A percentile compares a stretch with the other conserved stretches of the same genome.
Evolutionary conservation across 2,329 filamentous ascomycete species (phyloP).

Genomic region (Fusarium sublunatum): DNA sequence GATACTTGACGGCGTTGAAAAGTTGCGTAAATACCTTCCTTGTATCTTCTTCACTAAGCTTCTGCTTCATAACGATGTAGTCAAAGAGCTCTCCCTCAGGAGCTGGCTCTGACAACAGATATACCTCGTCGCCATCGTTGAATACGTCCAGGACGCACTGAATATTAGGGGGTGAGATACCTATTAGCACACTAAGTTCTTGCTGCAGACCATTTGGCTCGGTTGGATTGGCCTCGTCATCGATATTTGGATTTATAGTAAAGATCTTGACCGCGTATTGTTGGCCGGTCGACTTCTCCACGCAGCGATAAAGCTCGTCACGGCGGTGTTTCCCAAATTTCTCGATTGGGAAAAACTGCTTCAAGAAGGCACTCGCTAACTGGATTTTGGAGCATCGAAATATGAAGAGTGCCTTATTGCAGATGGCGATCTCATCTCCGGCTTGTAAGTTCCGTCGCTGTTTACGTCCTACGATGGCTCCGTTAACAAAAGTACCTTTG

Average conservation of each 20-base stretch:
- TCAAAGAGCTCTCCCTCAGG: slow-evolving; percentile 97
- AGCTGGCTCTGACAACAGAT: slow-evolving; percentile 90
- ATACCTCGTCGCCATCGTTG: slow-evolving; percentile 89
- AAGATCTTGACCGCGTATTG: slow-evolving; percentile 96
- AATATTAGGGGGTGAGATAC: slow-evolving; percentile 92
- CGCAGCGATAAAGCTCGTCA: slow-evolving; percentile 90
- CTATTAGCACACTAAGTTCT: slow-evolving; percentile 96
- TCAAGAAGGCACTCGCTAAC: slow-evolving; percentile 80
- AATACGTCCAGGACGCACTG: slow-evolving; percentile 96
- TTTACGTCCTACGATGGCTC: slow-evolving; percentile 89
- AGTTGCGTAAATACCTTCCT: slow-evolving; percentile 90
- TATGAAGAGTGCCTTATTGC: slow-evolving; percentile 86
- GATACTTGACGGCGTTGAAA: slow-evolving; percentile 93
- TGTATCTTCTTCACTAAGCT: slow-evolving; percentile 84
- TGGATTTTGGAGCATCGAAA: slow-evolving; percentile 88
- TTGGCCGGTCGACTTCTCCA: slow-evolving; percentile 84
- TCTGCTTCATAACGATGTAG: slow-evolving; percentile 89
- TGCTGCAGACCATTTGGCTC: slow-evolving; percentile 92
- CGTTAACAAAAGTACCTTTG: slow-evolving; percentile 97
- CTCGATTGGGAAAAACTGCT: slow-evolving; percentile 86
- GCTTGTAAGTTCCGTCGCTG: slow-evolving; percentile 89
- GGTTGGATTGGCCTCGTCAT: slow-evolving; percentile 84
- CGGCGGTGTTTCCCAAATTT: slow-evolving; percentile 96
- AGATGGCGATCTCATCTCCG: slow-evolving; percentile 88
- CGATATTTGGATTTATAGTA: slow-evolving; percentile 82